Evolutionary conservation across 192 early-diverging fungal species (phyloP), one percentile per base, ranked within the genome.

Genomic region (Globomyces pollinis-pini): DNA sequence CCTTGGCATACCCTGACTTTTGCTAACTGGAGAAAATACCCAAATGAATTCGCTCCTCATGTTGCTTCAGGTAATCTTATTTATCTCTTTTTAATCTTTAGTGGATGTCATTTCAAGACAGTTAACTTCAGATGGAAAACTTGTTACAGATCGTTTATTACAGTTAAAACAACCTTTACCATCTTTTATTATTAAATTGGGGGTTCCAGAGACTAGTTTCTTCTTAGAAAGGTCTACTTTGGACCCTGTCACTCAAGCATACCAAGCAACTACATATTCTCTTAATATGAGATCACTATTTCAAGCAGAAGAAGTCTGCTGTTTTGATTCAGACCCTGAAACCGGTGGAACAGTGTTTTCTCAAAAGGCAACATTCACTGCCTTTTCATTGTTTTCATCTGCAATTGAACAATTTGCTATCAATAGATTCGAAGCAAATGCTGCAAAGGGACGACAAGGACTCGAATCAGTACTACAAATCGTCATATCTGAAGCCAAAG

Each of bases 1-100:
- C 70, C 81, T 59, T 93, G 91, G 91, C 76, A 74, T 5, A 78
- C 21, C 8, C 38, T 77, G 0, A 80, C 78, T 3, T 33, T 43
- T 11, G 96, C 91, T 34, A 88, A 94, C 70, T 99, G 87, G 87
- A 83, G 85, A 72, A 99, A 99, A 71, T 99, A 99, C 77, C 96
- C 96, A 0, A 99, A 99, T 73, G 88, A 89, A 20, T 72, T 88
- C 36, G 87, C 91, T 28, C 81, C 85, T 43, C 96, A 99, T 63
- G 94, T 99, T 39, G 61, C 86, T 21, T 86, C 88, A 56, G n/a
- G n/a, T n/a, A n/a, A n/a, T n/a, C n/a, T n/a, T n/a, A n/a, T n/a
- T n/a, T n/a, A n/a, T n/a, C n/a, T n/a, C n/a, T n/a, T n/a, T n/a
- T n/a, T n/a, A n/a, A n/a, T n/a, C n/a, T n/a, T n/a, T n/a, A n/a